Conservation (phyloP, 1,284 basidiomycete genomes). For the Baeospora myosura region DNA sequence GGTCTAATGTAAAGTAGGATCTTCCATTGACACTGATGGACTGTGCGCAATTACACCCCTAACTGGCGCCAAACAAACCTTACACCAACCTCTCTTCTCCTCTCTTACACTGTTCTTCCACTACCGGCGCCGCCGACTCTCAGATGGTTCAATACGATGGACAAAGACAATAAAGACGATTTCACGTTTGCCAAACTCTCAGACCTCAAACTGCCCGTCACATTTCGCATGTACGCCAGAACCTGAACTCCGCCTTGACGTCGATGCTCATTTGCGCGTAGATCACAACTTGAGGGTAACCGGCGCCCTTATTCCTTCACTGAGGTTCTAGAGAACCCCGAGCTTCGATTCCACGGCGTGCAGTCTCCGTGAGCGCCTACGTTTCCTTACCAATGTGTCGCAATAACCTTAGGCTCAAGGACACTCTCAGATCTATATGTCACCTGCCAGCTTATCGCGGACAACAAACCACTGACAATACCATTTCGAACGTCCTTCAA, state of each 20-base stretch:
- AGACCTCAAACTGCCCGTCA: slow-evolving; percentile 80
- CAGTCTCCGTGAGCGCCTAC: slow-evolving; percentile 59
- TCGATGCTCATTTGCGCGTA: slow-evolving; percentile 24
- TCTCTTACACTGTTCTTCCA: no score
- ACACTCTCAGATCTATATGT: slow-evolving; percentile 87
- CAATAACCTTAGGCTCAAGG: slow-evolving; percentile 36
- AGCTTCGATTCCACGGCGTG: slow-evolving; percentile 71
- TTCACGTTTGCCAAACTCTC: slow-evolving; percentile 86
- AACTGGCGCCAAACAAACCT: no score
- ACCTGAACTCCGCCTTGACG: background rate
- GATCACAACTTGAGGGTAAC: slow-evolving; percentile 79
- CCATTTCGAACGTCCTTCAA: slow-evolving; percentile 91
- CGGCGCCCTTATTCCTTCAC: slow-evolving; percentile 65
- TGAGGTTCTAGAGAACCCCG: slow-evolving; percentile 71
- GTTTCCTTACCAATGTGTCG: slow-evolving; percentile 7
- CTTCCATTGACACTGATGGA: no score
- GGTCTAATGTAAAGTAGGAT: no score
- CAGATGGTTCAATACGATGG: no score
- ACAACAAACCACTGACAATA: slow-evolving; percentile 88
- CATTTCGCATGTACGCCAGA: slow-evolving; percentile 70
- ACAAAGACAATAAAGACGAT: slow-evolving; percentile 80
- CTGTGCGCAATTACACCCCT: no score
- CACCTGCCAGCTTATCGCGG: slow-evolving; percentile 83
- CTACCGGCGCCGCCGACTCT: no score
- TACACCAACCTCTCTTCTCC: no score